Percentiles rank a stretch among this genome's conserved stretches.
Conservation (phyloP, 2,329 filamentous ascomycete species). For the Calonectria pseudoturangicola region DNA sequence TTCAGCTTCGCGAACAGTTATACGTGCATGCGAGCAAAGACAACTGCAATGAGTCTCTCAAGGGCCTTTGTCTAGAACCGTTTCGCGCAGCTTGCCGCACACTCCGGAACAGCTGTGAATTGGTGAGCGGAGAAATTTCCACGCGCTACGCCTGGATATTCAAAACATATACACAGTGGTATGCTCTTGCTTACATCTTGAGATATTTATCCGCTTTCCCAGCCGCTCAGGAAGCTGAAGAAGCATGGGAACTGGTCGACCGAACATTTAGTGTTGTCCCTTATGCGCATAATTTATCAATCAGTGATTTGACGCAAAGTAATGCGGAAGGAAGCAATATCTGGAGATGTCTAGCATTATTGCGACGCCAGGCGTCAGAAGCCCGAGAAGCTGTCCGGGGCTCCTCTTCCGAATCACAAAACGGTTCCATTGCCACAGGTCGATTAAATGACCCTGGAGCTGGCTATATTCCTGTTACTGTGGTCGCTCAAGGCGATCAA, state of each 20-base stretch:
- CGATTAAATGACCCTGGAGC: not conserved
- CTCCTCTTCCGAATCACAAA: not conserved
- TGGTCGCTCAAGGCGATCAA: not conserved
- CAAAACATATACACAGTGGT: constrained; percentile 37
- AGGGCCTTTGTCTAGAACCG: constrained; percentile 26
- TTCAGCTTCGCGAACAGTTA: constrained; percentile 35
- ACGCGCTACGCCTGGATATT: constrained; percentile 33
- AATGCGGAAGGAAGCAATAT: constrained; percentile 28
- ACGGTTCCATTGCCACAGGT: not conserved
- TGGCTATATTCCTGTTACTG: not conserved
- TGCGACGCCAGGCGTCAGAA: constrained; percentile 29
- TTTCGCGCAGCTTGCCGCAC: constrained; percentile 31
- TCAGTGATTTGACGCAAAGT: constrained; percentile 1
- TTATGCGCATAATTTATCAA: constrained; percentile 13
- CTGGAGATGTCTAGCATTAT: constrained; percentile 30
- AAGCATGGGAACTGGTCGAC: constrained; percentile 33
- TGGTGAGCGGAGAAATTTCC: constrained; percentile 27
- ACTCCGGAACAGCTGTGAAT: constrained; percentile 23
- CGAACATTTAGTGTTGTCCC: constrained; percentile 2
- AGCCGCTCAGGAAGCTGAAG: constrained; percentile 20
- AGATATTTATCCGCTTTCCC: constrained; percentile 37
- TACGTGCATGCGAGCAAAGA: not conserved
- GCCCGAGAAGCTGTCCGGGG: constrained; percentile 19
- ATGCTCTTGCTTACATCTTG: constrained; percentile 38
- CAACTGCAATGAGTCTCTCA: constrained; percentile 1